These are phyloP conservation scores for Drechslerella coelobrocha DNA, from an alignment of 2,329 filamentous ascomycete genomes.

Conservation along the genomic window DNA sequence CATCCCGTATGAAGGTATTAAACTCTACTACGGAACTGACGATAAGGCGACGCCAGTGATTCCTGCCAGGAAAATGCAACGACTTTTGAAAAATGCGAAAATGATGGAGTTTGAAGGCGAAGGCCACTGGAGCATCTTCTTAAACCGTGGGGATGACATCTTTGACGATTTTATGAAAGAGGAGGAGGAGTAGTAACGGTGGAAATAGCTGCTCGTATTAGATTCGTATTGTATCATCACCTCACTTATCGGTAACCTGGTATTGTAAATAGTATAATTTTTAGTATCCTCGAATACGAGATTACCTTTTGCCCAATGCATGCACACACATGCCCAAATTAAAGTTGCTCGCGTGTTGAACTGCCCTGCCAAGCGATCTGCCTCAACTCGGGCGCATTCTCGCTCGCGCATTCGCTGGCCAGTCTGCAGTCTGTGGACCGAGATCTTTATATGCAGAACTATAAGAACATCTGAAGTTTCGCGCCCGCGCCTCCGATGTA, in stretches of 20 bases:
- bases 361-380: background rate
- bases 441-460: too few relatives aligned
- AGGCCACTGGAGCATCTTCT: constrained; percentile 56
- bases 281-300: too few relatives aligned
- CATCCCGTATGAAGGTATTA: constrained; percentile 53
- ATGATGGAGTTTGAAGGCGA: constrained; percentile 57
- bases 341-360: background rate
- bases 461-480: too few relatives aligned
- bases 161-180: constrained; percentile 30
- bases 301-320: too few relatives aligned
- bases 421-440: too few relatives aligned
- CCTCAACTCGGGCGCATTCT: background rate
- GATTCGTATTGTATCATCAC: too few relatives aligned
- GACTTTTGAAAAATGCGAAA: constrained; percentile 56
- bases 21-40: constrained; percentile 55
- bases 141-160: constrained; percentile 23
- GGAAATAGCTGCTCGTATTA: too few relatives aligned
- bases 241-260: too few relatives aligned
- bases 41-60: constrained; percentile 55
- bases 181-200: background rate
- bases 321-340: too few relatives aligned
- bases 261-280: too few relatives aligned
- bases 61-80: constrained; percentile 58
- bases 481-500: too few relatives aligned
- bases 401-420: too few relatives aligned